Evolutionary conservation across 306 rosid species (phyloP), one percentile per base, ranked within the genome.

Genomic region (Castanea sativa): DNA sequence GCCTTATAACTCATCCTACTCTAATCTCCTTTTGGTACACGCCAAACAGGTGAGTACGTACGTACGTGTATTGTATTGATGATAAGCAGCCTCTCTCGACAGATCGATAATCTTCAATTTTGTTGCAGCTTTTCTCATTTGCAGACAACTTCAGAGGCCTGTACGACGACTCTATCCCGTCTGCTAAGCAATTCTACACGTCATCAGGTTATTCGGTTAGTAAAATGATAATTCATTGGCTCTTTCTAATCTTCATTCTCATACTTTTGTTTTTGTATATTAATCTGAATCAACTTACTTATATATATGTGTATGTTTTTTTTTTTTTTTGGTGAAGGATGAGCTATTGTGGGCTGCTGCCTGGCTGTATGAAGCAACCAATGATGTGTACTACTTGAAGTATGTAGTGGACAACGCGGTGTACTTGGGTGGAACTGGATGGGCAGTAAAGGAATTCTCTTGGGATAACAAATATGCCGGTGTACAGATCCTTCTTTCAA

Each of bases 401-500:
- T 94, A 92, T 55, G 91, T 81, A 29, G 93, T 86, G 67, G 92
- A 94, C 86, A 91, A 91, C 58, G 94, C 91, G 25, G 84, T 85
- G 51, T 83, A 82, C 67, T 80, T 92, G 91, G 98, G 98, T 20
- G 98, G 98, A 79, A 92, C 94, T 14, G 98, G 98, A 6, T 92
- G 91, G 97, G 90, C 97, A 0, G 83, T 94, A 68, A 87, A 81
- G 53, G 97, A 94, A 69, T 94, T 94, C 87, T 94, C 97, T 76
- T 94, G 97, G 98, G 97, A 92, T 70, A 94, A 86, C 87, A 94
- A 94, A 76, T 92, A 94, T 85, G 97, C 97, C 5, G 97, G 97
- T 64, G 83, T 91, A 20, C 98, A 94, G 69, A 86, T 76, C 80
- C 97, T 94, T 80, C 83, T 94, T 69, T 85, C 98, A 1, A 90